Evolutionary conservation across 192 early-diverging fungal species (phyloP).

Genomic region (Entomortierella chlamydospora): DNA sequence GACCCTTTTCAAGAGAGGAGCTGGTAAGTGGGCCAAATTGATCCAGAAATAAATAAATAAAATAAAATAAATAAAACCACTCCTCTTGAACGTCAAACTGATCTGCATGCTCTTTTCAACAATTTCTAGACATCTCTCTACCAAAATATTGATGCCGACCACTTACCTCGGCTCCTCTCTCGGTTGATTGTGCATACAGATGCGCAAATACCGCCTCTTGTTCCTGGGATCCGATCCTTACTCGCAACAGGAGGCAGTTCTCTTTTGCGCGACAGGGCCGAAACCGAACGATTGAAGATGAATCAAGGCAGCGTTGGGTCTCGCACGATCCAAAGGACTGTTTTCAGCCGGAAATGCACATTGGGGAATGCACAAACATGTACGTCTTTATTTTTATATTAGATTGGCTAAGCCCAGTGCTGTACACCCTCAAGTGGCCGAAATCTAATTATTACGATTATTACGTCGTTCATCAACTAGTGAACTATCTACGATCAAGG

Average conservation of each 20-base stretch:
- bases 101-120: constrained; percentile 8
- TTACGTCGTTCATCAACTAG: neutral
- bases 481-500: constrained; percentile 33
- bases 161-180: constrained; percentile 42
- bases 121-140: constrained; percentile 27
- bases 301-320: constrained; percentile 18
- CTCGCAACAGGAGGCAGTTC: constrained; percentile 44
- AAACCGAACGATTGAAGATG: constrained; percentile 28
- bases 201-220: constrained; percentile 55
- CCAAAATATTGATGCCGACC: constrained; percentile 51
- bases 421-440: neutral
- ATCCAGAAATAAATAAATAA: no score
- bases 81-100: neutral
- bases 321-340: constrained; percentile 12
- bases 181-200: constrained; percentile 37
- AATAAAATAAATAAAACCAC: neutral
- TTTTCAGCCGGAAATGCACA: constrained; percentile 21
- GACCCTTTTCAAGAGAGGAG: constrained; percentile 64
- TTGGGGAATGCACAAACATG: constrained; percentile 13
- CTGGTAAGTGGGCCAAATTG: constrained; percentile 60
- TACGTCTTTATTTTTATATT: no score
- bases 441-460: neutral
- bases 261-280: constrained; percentile 30
- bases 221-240: constrained; percentile 53
- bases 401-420: neutral